A percentile compares a stretch with the other conserved stretches of the same genome.
Evolutionary conservation across 2,329 filamentous ascomycete species (phyloP).

Genomic region (Rutstroemia sp.): DNA sequence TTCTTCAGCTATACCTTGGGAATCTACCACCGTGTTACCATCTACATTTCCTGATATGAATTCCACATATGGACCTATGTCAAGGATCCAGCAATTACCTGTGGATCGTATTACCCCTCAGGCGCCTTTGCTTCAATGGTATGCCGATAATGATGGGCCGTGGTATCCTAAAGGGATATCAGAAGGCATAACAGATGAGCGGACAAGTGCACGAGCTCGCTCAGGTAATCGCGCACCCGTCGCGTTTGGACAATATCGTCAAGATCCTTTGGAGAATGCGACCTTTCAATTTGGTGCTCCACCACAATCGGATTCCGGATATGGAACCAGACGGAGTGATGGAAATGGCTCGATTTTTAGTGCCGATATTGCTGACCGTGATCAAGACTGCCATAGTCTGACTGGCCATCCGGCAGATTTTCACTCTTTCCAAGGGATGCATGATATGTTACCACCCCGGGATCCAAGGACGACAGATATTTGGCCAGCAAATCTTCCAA

Average conservation of each 20-base stretch:
- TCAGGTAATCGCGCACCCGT: conserved; percentile 17
- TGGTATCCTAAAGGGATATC: conserved; percentile 35
- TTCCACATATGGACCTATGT: conserved; percentile 15
- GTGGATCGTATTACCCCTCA: conserved; percentile 20
- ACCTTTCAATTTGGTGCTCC: conserved; percentile 22
- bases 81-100: conserved; percentile 16
- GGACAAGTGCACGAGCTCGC: conserved; percentile 16
- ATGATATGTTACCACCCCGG: conserved; percentile 16
- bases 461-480: conserved; percentile 15
- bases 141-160: conserved; percentile 34
- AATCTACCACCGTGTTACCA: conserved; percentile 11
- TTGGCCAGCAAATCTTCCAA: conserved; percentile 13
- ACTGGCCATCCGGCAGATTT: conserved; percentile 20
- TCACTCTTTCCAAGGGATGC: conserved; percentile 17
- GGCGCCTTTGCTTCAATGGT: conserved; percentile 31
- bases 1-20: conserved; percentile 18
- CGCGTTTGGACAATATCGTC: conserved; percentile 26
- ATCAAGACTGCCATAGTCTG: conserved; percentile 26
- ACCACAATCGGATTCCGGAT: conserved; percentile 31
- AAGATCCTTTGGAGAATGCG: conserved; percentile 24
- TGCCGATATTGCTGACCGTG: conserved; percentile 24
- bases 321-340: conserved; percentile 27
- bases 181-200: conserved; percentile 18
- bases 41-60: conserved; percentile 19
- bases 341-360: conserved; percentile 28